Evolutionary conservation across 140 eudicot species (phyloP), one percentile per base, ranked within the genome.

Genomic region (Stevia rebaudiana): DNA sequence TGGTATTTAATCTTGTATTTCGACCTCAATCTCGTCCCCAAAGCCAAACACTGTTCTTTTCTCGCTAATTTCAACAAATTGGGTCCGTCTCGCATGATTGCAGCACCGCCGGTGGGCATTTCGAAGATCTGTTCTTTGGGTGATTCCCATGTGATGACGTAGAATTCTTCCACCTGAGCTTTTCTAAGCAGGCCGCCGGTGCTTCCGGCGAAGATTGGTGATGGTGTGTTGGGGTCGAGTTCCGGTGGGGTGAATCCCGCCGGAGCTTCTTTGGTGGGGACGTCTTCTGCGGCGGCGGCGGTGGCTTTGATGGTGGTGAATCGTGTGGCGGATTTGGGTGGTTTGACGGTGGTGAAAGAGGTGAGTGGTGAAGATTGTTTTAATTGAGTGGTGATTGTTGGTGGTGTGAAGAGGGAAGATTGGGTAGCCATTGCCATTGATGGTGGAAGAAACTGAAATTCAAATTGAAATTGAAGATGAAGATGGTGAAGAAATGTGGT

Each of bases 61-160:
- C 97, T 64, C n/a, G 97, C 95, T 65, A 89, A 58, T 63, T 89
- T 89, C 67, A 89, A 71, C 78, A 89, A 47, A 24, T 89, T 89
- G 9, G 97, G 97, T 0, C 97, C 95, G 64, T 89, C 69, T 31
- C 97, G 73, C 97, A 89, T 89, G 13, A 86, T 83, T 28, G 95
- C 97, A 9, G 95, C 97, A 4, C 97, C 97, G 11, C 97, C 97
- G 5, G 95, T 86, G 16, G 97, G 95, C 97, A 89, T 89, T 79
- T 89, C 95, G 42, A 89, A 89, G 65, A 86, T 76, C 47, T 89
- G 95, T 63, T 89, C 89, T 71, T 85, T 85, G 0, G 95, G 97
- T 1, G 97, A 89, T 9, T 85, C 95, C 97, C 95, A 89, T 43
- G 97, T 86, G 59, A 89, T 85, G 5, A 89, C 95, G 35, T 85